Evolutionary conservation across 305 asterid genomes (phyloP).

Genomic region (Solanum hybrid): DNA sequence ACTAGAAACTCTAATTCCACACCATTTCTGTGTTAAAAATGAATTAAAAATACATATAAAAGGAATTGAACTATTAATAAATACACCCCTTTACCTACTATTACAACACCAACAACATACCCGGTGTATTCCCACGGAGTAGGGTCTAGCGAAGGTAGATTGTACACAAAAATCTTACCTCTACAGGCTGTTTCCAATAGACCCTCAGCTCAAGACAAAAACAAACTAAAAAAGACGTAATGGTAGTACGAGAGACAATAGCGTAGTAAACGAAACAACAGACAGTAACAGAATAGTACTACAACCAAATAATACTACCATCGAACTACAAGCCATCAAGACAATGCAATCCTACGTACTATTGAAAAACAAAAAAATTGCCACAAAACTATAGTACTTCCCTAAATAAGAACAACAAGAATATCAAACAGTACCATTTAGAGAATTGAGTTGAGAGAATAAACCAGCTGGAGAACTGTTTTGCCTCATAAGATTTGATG

Average conservation of each 20-base stretch:
- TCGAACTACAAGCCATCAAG: not conserved
- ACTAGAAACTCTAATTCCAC: not conserved
- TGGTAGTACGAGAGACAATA: not conserved
- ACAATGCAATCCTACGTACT: not conserved
- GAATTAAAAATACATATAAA: too few species aligned
- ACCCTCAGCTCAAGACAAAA: not conserved
- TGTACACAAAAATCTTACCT: not conserved
- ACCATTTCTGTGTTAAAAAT: not conserved
- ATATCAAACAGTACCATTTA: slow-evolving; percentile 37
- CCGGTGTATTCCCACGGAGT: not conserved
- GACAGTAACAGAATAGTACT: not conserved
- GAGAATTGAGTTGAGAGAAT: slow-evolving; percentile 38
- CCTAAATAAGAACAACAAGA: not conserved
- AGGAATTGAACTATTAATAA: not conserved
- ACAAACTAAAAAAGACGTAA: not conserved
- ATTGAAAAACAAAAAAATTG: not conserved
- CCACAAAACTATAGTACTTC: not conserved
- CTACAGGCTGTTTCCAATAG: not conserved
- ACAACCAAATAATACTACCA: not conserved
- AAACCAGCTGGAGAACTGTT: slow-evolving; percentile 72
- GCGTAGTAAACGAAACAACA: not conserved
- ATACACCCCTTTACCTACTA: not conserved
- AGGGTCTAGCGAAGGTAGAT: not conserved
- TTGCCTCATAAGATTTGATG: slow-evolving; percentile 45
- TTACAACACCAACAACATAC: not conserved